Conservation (phyloP, 345 rosid species). For the Ricinus communis region DNA sequence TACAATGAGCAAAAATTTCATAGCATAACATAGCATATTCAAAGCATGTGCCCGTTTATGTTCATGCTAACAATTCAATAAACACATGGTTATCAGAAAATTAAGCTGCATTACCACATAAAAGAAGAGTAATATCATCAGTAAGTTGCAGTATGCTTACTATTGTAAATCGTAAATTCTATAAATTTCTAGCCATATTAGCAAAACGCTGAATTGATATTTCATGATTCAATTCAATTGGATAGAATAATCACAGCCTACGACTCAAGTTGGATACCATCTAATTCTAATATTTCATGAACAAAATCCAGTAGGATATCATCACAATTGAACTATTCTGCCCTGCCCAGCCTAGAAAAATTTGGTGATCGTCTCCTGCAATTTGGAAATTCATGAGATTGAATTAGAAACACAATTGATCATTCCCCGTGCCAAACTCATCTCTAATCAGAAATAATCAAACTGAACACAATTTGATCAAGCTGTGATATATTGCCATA, state of each 20-base stretch:
- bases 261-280: not conserved
- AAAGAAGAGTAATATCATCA: not conserved
- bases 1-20: not conserved
- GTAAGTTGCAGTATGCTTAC: no score
- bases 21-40: not conserved
- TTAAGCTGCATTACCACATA: not conserved
- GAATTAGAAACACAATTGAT: not conserved
- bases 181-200: not conserved
- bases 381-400: constrained; percentile 9
- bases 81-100: not conserved
- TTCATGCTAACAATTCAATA: no score
- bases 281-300: not conserved
- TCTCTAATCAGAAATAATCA: not conserved
- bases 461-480: not conserved
- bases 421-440: not conserved
- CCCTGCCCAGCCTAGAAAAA: constrained; percentile 14
- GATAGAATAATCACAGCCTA: not conserved
- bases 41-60: no score
- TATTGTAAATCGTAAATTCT: no score
- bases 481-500: not conserved
- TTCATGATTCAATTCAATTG: not conserved
- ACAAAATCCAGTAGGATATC: not conserved
- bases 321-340: not conserved
- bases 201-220: not conserved
- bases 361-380: constrained; percentile 24